phyloP scores from a whole-genome alignment of 1,284 basidiomycete species.

The Pseudozyma sp. region DNA sequence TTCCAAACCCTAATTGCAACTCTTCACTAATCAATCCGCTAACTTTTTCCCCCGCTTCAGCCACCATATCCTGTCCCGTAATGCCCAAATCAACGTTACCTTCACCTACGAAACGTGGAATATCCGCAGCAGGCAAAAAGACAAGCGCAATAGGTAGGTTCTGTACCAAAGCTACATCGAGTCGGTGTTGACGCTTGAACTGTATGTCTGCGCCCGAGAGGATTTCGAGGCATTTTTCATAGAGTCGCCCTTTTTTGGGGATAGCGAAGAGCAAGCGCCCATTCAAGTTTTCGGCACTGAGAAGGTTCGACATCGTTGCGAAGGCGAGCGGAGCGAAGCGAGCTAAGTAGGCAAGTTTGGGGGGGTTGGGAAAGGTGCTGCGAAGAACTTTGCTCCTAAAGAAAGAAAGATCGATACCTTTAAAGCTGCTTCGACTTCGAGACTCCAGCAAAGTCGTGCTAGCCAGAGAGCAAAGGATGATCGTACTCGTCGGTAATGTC shows the following conservation, averaged over 20 bases:
- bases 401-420: too few species aligned
- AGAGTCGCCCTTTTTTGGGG: constrained; percentile 93
- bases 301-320: constrained; percentile 63
- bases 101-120: constrained; percentile 97
- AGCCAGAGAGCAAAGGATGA: too few species aligned
- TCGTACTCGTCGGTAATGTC: too few species aligned
- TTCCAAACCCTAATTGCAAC: constrained; percentile 90
- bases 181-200: constrained; percentile 86
- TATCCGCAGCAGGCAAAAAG: constrained; percentile 96
- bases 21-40: constrained; percentile 78
- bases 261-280: constrained; percentile 91
- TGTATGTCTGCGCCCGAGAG: constrained; percentile 89
- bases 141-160: constrained; percentile 97
- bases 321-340: too few species aligned
- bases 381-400: too few species aligned
- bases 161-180: constrained; percentile 90
- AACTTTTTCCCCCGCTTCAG: constrained; percentile 79
- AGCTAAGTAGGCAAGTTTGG: too few species aligned
- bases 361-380: too few species aligned
- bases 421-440: too few species aligned
- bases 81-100: constrained; percentile 92
- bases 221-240: constrained; percentile 90
- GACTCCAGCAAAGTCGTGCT: too few species aligned
- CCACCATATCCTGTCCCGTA: constrained; percentile 96
- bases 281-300: constrained; percentile 69